Base-by-base conservation (phyloP, 2,329 filamentous ascomycete species). In the Colletotrichum gigasporum region DNA sequence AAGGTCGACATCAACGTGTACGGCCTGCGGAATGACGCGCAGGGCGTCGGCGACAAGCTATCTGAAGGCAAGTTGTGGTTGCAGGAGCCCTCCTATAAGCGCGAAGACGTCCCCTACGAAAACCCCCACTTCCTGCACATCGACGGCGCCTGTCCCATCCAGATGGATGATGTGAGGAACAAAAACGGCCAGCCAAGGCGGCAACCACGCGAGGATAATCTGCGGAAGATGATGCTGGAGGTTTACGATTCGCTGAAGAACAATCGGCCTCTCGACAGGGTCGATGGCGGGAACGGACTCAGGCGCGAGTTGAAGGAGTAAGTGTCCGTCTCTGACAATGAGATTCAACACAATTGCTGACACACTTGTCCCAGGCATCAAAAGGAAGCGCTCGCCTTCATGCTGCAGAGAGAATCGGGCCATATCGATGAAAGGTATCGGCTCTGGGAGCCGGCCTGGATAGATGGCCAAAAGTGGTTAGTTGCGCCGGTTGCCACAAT, bases 1-100 rank as follows among this genome's bases (percentile, higher is more conserved):
- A 67, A 69, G 35, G 67, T 79, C 1, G 71, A 78, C 53, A 75
- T 80, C 51, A 77, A 79, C 42, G 59, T 80, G 1, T 80, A 79
- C 58, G 78, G 78, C 0, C 73, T 72, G 0, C 56, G 56, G 2
- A n/a, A 35, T 3, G 16, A 56, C 2, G 69, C 67, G 2, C 55
- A 51, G 0, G 12, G 56, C 2, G 65, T 78, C 18, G 78, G 76
- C 0, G 59, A 70, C 2, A 54, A 51, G 3, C 64, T 80, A 1
- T 75, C 76, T 0, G 16, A 61, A 0, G 65, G 68, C 1, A 76
- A 75, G 50, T 55, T 77, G 0, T 80, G 75, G 71, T 59, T 80
- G 10, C 78, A 80, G 44, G 67, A 63, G 30, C 74, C 78, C 3
- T 66, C 71, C 5, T 68, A 71, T 34, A 67, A 62, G 6, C 67